Percentiles rank a stretch among this genome's conserved stretches.
Evolutionary conservation across 371 early-diverging fungal genomes (phyloP).

Genomic region (Synchytrium microbalum): DNA sequence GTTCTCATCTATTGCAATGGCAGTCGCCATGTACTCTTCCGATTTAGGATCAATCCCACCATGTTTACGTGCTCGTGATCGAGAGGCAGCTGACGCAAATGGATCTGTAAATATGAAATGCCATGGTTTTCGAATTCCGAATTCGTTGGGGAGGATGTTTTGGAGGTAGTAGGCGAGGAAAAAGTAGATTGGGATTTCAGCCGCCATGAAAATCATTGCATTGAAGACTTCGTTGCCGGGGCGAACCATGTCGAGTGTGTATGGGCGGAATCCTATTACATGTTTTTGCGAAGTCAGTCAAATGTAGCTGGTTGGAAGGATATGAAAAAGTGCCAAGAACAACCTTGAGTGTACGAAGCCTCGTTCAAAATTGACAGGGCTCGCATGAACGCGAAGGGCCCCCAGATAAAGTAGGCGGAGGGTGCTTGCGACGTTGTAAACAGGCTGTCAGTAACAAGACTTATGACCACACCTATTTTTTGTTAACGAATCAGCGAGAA

Average conservation of each 20-base stretch:
- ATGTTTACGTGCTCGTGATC: conserved; percentile 16
- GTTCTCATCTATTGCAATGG: conserved; percentile 3
- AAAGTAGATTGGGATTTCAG: conserved; percentile 42
- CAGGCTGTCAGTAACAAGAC: not conserved
- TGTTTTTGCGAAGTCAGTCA: conserved; percentile 5
- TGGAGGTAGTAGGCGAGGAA: conserved; percentile 44
- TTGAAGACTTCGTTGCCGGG: conserved; percentile 11
- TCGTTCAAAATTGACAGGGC: too few species aligned
- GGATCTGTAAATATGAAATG: conserved; percentile 51
- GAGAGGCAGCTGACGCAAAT: too few species aligned
- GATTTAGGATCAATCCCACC: conserved; percentile 10
- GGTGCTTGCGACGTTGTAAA: conserved; percentile 9
- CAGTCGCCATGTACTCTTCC: not conserved
- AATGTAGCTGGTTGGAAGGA: too few species aligned
- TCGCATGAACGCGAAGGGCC: conserved; percentile 65
- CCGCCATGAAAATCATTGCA: conserved; percentile 21
- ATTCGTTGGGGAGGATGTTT: conserved; percentile 51
- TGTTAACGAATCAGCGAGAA: too few species aligned
- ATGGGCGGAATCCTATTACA: not conserved
- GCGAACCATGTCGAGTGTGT: conserved; percentile 44
- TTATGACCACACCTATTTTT: not conserved
- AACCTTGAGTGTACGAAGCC: too few species aligned
- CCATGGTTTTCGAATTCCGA: conserved; percentile 57
- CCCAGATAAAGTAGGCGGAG: conserved; percentile 55
- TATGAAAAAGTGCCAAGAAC: too few species aligned